Base-by-base conservation (phyloP, 768 basidiomycete genomes). In the Suillus ampliporus region DNA sequence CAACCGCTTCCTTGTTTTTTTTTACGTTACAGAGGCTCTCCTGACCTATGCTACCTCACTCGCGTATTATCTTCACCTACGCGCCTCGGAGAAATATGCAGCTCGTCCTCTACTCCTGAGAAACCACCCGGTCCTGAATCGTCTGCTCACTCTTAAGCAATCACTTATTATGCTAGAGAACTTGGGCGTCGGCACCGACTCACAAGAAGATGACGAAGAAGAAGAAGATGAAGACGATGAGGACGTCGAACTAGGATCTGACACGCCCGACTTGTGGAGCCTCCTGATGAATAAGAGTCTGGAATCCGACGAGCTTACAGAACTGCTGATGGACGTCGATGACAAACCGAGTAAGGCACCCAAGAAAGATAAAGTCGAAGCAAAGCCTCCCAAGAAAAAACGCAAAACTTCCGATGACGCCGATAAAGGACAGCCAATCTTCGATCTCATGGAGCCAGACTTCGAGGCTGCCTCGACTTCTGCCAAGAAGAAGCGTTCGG, bases 51-150 rank as follows among this genome's bases (percentile, higher is more conserved):
- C 92, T 21, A 92, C 95, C 1, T 89, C 88, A 2, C 88, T 99
- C 50, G 92, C 95, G 1, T 98, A 95, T 78, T 98, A 97, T 78
- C 79, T 99, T 44, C 88, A 95, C 74, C 82, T 99, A n/a, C 87
- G 92, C 19, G 81, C 91, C 26, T 84, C 83, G 44, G 80, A 85
- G 64, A 85, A 90, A 76, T 87, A 88, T 71, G 80, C 84, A 8
- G 80, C 82, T 60, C 83, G 81, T 40, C 90, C 86, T 11, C 83
- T 86, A 63, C 83, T 84, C 43, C 83, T 94, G 60, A 86, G 84
- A 71, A 76, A 80, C 17, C 90, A 89, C 71, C 90, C 92, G 5
- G 87, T 95, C 67, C 81, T 94, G 62, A 77, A 80, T 35, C 90
- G 95, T 11, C 83, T 98, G 4, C 80, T 97, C 35, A 83, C 87